Base-by-base conservation (phyloP, 1,139 yeast species). In the Saccharomyces hybrid region DNA sequence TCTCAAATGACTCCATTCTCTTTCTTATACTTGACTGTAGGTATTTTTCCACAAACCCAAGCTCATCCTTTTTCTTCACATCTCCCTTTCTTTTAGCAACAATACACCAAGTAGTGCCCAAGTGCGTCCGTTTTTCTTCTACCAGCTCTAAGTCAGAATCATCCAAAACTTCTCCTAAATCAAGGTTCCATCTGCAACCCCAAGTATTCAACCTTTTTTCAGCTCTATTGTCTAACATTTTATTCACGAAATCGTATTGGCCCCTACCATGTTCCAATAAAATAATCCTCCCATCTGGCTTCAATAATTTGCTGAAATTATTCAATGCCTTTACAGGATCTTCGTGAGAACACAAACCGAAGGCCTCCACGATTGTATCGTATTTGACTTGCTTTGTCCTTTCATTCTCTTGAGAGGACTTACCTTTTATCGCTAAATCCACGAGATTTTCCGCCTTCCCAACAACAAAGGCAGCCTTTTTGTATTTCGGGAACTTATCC, bases 101-200 rank as follows among this genome's bases (percentile, higher is more conserved):
- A 61, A 86, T 76, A 73, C 87, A 80, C 93, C 95, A 87, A 4
- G 97, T 89, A 1, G 98, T 87, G 13, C 99, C 98, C 59, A 93
- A 78, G 73, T 93, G 97, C 27, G 83, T 84, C 61, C 96, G 76
- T 61, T 82, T 82, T 62, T 88, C 90, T 61, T 82, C 83, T 1
- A 91, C 88, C 46, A 93, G 79, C 61, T 88, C 95, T 57, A 93
- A 76, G 0, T 96, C 96, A 13, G 96, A 85, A 57, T 82, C 83
- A 64, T 87, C 91, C 31, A 93, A 77, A 53, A 93, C 77, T 62
- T 85, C 93, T 38, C 90, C 95, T 61, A 93, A 88, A 66, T 93
- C 98, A 59, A 93, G 75, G 66, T 93, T 93, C 97, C 98, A 93
- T 66, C 98, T 76, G 71, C 99, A 93, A 2, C 97, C 98, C 98